Percentiles rank a stretch among this genome's conserved stretches.
Conservation (phyloP, 2,329 filamentous ascomycete genomes). For the Xylariaceae sp. region DNA sequence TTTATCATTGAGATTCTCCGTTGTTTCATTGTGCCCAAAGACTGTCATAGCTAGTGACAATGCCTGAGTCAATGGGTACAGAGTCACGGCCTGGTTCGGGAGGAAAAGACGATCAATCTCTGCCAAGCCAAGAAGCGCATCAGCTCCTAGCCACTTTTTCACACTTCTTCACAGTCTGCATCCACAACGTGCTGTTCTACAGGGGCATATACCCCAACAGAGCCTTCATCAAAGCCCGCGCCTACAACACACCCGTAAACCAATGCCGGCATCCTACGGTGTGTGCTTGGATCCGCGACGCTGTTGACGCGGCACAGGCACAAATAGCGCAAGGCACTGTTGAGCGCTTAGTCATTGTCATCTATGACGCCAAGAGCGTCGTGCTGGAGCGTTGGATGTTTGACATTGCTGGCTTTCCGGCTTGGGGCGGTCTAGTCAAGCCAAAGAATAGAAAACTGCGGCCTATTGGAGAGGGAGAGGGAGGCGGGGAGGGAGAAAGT, state of each 20-base stretch:
- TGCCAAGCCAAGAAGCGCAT: constrained; percentile 44
- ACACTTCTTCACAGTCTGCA: constrained; percentile 76
- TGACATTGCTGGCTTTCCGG: constrained; percentile 53
- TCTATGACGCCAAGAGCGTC: constrained; percentile 37
- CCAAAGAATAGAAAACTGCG: constrained; percentile 15
- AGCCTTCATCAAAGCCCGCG: constrained; percentile 76
- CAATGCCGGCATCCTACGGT: constrained; percentile 84
- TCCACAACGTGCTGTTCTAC: constrained; percentile 84
- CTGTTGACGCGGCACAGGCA: constrained; percentile 66
- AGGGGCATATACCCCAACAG: constrained; percentile 73
- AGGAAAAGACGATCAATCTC: constrained; percentile 3
- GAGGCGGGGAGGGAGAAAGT: constrained; percentile 2
- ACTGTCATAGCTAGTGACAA: too few species aligned
- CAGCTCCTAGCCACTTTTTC: constrained; percentile 67
- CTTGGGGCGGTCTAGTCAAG: constrained; percentile 37
- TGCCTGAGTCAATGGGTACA: too few species aligned
- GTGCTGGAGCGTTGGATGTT: constrained; percentile 64
- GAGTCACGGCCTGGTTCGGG: too few species aligned
- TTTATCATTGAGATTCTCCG: too few species aligned
- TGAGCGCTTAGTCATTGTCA: constrained; percentile 46
- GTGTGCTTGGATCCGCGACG: constrained; percentile 81
- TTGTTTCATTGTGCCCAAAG: too few species aligned
- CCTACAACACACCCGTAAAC: constrained; percentile 80
- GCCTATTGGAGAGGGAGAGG: constrained; percentile 12
- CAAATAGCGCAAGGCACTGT: constrained; percentile 63